Evolutionary conservation across 1,284 basidiomycete genomes (phyloP).

Genomic region (Ceratobasidium sp.): DNA sequence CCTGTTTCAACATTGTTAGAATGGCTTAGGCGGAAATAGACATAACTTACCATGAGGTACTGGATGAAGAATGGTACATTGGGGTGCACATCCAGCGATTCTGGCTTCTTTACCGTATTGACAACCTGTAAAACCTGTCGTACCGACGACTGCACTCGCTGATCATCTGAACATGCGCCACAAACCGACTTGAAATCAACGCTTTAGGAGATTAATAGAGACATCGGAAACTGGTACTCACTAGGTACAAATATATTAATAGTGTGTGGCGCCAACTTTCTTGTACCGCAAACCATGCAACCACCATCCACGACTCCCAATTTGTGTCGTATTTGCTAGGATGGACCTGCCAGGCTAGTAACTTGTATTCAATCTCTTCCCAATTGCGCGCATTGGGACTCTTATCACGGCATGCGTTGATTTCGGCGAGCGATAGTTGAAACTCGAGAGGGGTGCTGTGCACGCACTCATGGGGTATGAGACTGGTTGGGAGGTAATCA

Average conservation of each 20-base stretch:
- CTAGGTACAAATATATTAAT: neutral
- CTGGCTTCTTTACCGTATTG: neutral
- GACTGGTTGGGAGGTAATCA: neutral
- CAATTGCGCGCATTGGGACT: neutral
- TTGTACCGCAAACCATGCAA: constrained; percentile 2
- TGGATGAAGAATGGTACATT: constrained; percentile 18
- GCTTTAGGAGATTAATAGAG: too few relatives aligned
- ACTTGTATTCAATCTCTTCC: neutral
- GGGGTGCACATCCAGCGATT: neutral
- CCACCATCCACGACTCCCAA: constrained; percentile 3
- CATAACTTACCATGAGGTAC: constrained; percentile 20
- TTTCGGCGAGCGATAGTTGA: neutral
- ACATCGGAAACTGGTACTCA: neutral
- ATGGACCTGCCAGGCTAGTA: neutral
- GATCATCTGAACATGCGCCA: neutral
- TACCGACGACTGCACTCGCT: neutral
- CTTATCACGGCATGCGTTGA: constrained; percentile 6
- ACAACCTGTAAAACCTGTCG: constrained; percentile 12
- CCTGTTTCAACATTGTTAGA: neutral
- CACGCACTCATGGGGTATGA: neutral
- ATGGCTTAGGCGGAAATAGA: neutral
- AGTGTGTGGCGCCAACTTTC: constrained; percentile 10
- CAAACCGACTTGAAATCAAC: neutral
- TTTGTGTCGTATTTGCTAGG: neutral
- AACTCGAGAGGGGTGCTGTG: neutral